These are phyloP conservation scores for Colletotrichum caudatum DNA, from an alignment of 2,329 filamentous ascomycete species.

Conservation along the genomic window DNA sequence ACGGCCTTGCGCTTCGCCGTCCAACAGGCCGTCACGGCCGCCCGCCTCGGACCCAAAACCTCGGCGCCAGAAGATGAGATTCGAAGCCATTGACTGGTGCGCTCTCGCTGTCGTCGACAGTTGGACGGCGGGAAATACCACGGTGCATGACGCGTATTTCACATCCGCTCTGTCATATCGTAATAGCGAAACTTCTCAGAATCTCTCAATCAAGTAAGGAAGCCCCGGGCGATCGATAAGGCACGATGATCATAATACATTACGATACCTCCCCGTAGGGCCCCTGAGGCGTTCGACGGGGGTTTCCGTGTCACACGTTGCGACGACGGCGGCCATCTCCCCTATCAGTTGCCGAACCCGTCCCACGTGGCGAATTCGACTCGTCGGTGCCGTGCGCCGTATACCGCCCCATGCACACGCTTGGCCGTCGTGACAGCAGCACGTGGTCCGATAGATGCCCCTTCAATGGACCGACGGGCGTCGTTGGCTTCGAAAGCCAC, in stretches of 20 bases:
- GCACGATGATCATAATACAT: neutral
- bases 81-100: neutral
- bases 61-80: neutral
- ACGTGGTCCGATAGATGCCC: conserved; percentile 14
- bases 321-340: neutral
- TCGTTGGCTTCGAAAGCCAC: no score
- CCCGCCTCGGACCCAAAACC: neutral
- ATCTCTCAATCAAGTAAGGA: neutral
- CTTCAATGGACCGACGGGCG: conserved; percentile 15
- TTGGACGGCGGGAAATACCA: neutral
- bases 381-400: conserved; percentile 15
- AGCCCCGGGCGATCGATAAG: neutral
- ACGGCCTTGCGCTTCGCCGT: conserved; percentile 11
- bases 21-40: neutral
- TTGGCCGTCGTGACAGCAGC: conserved; percentile 16
- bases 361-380: conserved; percentile 40
- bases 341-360: conserved; percentile 27
- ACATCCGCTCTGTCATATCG: no score
- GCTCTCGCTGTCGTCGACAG: neutral
- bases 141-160: neutral
- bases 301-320: neutral
- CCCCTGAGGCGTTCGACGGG: neutral
- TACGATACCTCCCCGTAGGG: neutral
- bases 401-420: conserved; percentile 15
- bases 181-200: neutral